Evolutionary conservation across 2,329 filamentous ascomycete species (phyloP).

Genomic region (Dothideomycetes sp.): DNA sequence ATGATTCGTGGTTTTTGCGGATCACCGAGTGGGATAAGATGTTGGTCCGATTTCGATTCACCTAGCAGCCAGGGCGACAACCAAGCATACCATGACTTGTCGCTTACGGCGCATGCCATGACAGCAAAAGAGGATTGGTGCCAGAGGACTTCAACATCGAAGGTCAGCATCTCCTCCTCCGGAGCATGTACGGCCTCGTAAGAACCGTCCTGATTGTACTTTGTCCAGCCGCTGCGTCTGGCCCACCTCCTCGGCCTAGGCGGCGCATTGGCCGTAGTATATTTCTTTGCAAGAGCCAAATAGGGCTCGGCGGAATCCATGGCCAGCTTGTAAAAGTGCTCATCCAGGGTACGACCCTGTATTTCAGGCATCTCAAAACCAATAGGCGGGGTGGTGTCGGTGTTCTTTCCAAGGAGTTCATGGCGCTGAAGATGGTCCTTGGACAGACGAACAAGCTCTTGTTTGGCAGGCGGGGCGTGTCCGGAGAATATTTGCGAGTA

Average conservation of each 20-base stretch:
- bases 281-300: slow-evolving; percentile 63
- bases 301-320: slow-evolving; percentile 82
- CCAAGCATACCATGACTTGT: slow-evolving; percentile 94
- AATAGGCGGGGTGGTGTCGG: slow-evolving; percentile 62
- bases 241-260: slow-evolving; percentile 64
- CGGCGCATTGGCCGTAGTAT: slow-evolving; percentile 52
- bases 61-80: slow-evolving; percentile 88
- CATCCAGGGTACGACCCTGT: slow-evolving; percentile 73
- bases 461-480: slow-evolving; percentile 37
- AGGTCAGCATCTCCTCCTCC: slow-evolving; percentile 72
- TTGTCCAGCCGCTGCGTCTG: slow-evolving; percentile 81
- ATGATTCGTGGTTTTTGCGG: slow-evolving; percentile 63
- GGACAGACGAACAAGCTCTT: slow-evolving; percentile 69
- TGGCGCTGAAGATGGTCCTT: slow-evolving; percentile 75
- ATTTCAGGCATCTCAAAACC: slow-evolving; percentile 76
- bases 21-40: slow-evolving; percentile 82
- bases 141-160: slow-evolving; percentile 96
- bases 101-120: slow-evolving; percentile 89
- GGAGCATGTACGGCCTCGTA: slow-evolving; percentile 67
- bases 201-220: slow-evolving; percentile 67
- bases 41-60: slow-evolving; percentile 65
- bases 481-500: slow-evolving; percentile 73
- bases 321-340: slow-evolving; percentile 87
- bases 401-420: slow-evolving; percentile 83
- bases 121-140: slow-evolving; percentile 86